phyloP scores from a whole-genome alignment of 441 rosid species.

The Erodium trifolium region DNA sequence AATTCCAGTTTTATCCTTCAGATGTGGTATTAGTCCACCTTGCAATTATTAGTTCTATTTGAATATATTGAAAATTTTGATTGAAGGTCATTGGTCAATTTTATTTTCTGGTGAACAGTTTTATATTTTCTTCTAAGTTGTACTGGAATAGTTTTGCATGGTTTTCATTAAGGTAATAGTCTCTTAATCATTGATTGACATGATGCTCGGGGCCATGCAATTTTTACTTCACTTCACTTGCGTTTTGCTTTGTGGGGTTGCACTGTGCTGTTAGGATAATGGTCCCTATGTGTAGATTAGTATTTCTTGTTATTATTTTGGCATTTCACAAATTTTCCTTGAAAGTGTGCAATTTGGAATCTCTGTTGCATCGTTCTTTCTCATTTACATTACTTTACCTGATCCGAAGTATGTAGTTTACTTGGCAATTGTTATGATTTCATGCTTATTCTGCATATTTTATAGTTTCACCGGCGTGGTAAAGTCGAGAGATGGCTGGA shows the following conservation, averaged over 20 bases:
- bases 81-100: neutral
- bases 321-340: neutral
- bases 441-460: slow-evolving; percentile 20
- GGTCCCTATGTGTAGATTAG: neutral
- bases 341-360: neutral
- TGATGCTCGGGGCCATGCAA: neutral
- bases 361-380: neutral
- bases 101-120: neutral
- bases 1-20: neutral
- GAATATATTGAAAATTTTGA: neutral
- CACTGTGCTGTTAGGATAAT: neutral
- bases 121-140: neutral
- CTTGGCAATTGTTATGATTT: neutral
- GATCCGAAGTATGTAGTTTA: neutral
- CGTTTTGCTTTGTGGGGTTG: neutral
- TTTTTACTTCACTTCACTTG: neutral
- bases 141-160: neutral
- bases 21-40: neutral
- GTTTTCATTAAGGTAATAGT: neutral
- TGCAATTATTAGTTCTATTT: neutral
- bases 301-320: neutral
- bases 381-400: neutral
- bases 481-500: slow-evolving; percentile 76
- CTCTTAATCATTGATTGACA: neutral
- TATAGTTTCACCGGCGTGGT: slow-evolving; percentile 56